Evolutionary conservation across 306 rosid species (phyloP).

Genomic region (Inga leiocalycina): DNA sequence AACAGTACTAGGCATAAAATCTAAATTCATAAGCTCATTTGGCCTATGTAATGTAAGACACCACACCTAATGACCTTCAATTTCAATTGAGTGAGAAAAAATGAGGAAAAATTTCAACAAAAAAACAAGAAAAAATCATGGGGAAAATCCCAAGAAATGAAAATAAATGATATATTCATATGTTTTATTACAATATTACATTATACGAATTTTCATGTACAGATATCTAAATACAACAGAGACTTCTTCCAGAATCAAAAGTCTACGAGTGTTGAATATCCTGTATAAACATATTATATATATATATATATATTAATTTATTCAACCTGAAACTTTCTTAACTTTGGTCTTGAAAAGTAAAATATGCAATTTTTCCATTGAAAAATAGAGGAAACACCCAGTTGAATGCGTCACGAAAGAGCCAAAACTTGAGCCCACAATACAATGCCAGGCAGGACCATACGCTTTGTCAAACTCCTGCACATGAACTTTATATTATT

Average conservation of each 20-base stretch:
- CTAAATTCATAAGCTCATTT: no score
- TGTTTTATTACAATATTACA: slow-evolving; percentile 31
- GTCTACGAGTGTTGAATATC: slow-evolving; percentile 22
- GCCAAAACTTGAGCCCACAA: slow-evolving; percentile 94
- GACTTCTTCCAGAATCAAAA: slow-evolving; percentile 20
- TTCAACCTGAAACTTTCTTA: slow-evolving; percentile 49
- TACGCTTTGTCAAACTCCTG: slow-evolving; percentile 94
- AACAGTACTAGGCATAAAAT: background rate
- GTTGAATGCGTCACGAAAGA: slow-evolving; percentile 96
- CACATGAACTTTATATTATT: slow-evolving; percentile 36
- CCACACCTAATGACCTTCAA: background rate
- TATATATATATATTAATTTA: slow-evolving; percentile 1
- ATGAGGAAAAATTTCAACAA: no score
- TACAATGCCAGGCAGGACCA: slow-evolving; percentile 99
- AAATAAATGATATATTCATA: background rate
- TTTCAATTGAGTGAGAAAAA: background rate
- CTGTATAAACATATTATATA: background rate
- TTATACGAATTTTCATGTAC: slow-evolving; percentile 40
- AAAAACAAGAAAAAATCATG: no score
- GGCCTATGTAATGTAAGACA: background rate
- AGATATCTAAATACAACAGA: slow-evolving; percentile 33
- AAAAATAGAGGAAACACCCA: slow-evolving; percentile 88
- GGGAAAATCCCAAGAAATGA: background rate
- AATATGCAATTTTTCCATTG: slow-evolving; percentile 80
- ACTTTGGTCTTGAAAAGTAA: slow-evolving; percentile 33